Percentiles rank a stretch among this genome's conserved stretches.
Conservation (phyloP, 2,329 filamentous ascomycete species). For the Byssochlamys sp. region DNA sequence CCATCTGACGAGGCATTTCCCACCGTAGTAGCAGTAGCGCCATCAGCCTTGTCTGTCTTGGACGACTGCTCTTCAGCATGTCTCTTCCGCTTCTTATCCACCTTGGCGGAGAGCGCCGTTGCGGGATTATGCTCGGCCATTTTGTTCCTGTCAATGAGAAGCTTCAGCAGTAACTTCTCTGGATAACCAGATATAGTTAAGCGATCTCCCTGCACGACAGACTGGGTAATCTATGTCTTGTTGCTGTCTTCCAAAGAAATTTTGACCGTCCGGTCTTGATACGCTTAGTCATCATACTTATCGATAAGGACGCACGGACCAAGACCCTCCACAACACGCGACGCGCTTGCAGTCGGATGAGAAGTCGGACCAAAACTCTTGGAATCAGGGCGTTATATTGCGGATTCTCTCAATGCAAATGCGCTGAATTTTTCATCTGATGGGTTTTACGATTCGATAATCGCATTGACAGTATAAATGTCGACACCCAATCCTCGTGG, state of each 20-base stretch:
- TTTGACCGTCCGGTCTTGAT: slow-evolving; percentile 3
- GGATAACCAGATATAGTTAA: neutral
- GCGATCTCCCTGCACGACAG: neutral
- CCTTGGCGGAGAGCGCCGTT: slow-evolving; percentile 22
- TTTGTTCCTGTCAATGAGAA: slow-evolving; percentile 2
- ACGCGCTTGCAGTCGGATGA: slow-evolving; percentile 12
- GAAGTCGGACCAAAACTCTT: slow-evolving; percentile 6
- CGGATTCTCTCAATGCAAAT: neutral
- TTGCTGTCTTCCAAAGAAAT: slow-evolving; percentile 3
- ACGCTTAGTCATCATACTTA: slow-evolving; percentile 24
- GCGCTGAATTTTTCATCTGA: neutral
- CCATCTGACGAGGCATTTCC: slow-evolving; percentile 14
- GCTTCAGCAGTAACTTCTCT: neutral
- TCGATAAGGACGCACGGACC: slow-evolving; percentile 19
- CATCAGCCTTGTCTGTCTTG: slow-evolving; percentile 15
- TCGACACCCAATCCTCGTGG: slow-evolving; percentile 11
- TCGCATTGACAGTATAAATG: slow-evolving; percentile 2
- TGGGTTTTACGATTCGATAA: neutral
- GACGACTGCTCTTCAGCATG: slow-evolving; percentile 22
- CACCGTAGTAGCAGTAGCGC: slow-evolving; percentile 9
- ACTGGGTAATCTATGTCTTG: neutral
- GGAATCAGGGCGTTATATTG: neutral
- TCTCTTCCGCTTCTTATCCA: slow-evolving; percentile 34
- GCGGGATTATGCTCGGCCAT: neutral
- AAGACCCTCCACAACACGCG: neutral